phyloP scores from a whole-genome alignment of 2,329 filamentous ascomycete species.

The Paraphoma chrysanthemicola region DNA sequence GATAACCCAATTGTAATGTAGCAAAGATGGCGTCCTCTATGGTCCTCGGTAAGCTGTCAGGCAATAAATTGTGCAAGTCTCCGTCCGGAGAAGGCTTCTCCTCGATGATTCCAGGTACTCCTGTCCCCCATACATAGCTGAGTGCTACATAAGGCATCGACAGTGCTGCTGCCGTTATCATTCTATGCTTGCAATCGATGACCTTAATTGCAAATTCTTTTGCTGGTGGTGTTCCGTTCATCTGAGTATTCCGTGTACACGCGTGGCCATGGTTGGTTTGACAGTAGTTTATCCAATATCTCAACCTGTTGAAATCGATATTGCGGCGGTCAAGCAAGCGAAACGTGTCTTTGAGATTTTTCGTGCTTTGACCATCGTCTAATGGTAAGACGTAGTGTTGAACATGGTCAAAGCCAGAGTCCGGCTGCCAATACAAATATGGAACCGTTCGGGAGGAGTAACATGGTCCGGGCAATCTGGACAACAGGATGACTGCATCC shows the following conservation, averaged over 20 bases:
- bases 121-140: not conserved
- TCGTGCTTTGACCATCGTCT: too few species aligned
- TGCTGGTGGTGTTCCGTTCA: not conserved
- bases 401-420: too few species aligned
- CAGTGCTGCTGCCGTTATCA: not conserved
- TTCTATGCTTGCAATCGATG: not conserved
- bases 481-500: too few species aligned
- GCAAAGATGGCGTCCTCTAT: constrained; percentile 4
- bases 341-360: too few species aligned
- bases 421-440: too few species aligned
- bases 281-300: not conserved
- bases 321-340: too few species aligned
- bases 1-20: not conserved
- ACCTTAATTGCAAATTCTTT: not conserved
- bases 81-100: not conserved
- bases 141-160: not conserved
- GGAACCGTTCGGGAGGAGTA: too few species aligned
- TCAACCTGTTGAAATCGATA: too few species aligned
- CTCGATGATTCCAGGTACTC: too few species aligned
- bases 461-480: too few species aligned
- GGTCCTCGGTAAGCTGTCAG: not conserved
- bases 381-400: too few species aligned
- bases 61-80: not conserved
- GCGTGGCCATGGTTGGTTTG: not conserved
- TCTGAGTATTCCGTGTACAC: not conserved